phyloP scores from a whole-genome alignment of 192 early-diverging fungal genomes.

The Mortierella claussenii region DNA sequence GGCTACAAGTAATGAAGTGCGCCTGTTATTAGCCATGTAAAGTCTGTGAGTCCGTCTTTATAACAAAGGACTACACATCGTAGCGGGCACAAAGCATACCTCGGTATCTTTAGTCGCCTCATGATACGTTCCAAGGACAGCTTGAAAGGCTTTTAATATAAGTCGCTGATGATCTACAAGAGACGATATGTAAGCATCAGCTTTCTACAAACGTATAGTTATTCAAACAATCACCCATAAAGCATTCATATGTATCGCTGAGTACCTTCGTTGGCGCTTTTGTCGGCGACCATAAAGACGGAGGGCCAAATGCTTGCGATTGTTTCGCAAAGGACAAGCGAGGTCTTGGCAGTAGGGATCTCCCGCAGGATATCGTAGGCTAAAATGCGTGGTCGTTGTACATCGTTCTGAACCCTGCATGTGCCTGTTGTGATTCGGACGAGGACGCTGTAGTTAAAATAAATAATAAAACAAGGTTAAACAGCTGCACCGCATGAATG shows the following conservation, averaged over 20 bases:
- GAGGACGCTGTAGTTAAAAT: slow-evolving; percentile 15
- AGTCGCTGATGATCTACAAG: slow-evolving; percentile 10
- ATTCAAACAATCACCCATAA: background rate
- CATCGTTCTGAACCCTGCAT: background rate
- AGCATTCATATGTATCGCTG: too few relatives aligned
- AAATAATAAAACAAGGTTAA: background rate
- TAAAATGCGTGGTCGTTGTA: slow-evolving; percentile 4
- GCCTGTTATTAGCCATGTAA: too few relatives aligned
- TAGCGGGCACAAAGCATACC: background rate
- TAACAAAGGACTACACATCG: too few relatives aligned
- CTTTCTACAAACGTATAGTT: background rate
- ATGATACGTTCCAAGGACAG: slow-evolving; percentile 19
- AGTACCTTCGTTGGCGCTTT: too few relatives aligned
- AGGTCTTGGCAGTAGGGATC: slow-evolving; percentile 1
- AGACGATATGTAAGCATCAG: background rate
- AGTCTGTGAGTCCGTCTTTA: too few relatives aligned
- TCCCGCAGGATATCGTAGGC: slow-evolving; percentile 30
- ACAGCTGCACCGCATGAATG: too few relatives aligned
- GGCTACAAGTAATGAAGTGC: slow-evolving; percentile 11
- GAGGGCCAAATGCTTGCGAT: slow-evolving; percentile 39
- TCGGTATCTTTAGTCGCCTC: background rate
- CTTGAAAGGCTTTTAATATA: slow-evolving; percentile 20
- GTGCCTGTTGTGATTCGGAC: slow-evolving; percentile 19
- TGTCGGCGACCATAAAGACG: slow-evolving; percentile 16
- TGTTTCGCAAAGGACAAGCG: slow-evolving; percentile 26